Base-by-base conservation (phyloP, 129 eudicot genomes). In the Arctium lappa region DNA sequence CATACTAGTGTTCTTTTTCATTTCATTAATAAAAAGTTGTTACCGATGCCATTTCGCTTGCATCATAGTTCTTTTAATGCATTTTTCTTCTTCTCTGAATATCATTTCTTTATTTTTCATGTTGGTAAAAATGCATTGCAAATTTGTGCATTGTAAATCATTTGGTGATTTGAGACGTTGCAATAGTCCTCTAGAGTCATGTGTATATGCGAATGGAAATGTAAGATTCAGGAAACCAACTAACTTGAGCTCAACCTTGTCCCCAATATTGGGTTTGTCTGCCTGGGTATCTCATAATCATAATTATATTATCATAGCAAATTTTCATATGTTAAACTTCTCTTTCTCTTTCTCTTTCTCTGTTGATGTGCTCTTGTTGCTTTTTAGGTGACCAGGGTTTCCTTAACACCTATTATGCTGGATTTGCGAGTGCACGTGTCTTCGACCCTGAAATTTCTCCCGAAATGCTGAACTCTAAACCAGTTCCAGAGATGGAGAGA, bases 301-400 rank as follows among this genome's bases (percentile, higher is more conserved):
- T 66, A 2, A 66, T 6, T 80, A 3, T 8, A 31, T 32, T 6
- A 42, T 32, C 1, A 71, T 3, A 50, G 15, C 18, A 46, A 2
- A 6, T 33, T 72, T n/a, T 66, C 3, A 16, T 60, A n/a, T 27
- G 44, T 75, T 75, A 75, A 29, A 78, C 27, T 46, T 11, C 72
- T 31, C 18, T 22, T 48, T 79, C 40, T 31, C 18, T 22, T 48
- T 79, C 40, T 7, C 37, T 44, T 76, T 62, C 8, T 78, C 18
- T 8, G 13, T 75, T 71, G 71, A 69, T 78, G 13, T 77, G n/a
- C 72, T 79, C 30, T 85, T 78, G 60, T 53, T 77, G 44, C 38
- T 75, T 71, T 83, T 69, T 87, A 95, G 99, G 99, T 86, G 99
- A 95, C 89, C 99, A 95, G 83, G 99, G 99, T 32, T 95, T 95